Conservation (phyloP, 2,329 filamentous ascomycete genomes). For the Alternaria gaisen region DNA sequence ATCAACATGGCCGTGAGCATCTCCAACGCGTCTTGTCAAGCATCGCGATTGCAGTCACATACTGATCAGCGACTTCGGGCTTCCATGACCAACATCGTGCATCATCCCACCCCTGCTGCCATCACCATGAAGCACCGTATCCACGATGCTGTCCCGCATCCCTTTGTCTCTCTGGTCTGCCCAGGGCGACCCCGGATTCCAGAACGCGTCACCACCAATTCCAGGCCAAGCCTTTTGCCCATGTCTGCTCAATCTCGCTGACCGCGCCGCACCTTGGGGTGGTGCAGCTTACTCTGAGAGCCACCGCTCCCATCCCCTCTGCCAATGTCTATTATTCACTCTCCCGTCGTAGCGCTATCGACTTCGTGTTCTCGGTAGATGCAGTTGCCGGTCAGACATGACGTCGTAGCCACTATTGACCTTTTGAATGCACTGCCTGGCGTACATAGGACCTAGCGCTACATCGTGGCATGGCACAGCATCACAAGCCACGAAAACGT, state of each 20-base stretch:
- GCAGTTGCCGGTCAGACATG: constrained; percentile 12
- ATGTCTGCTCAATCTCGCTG: constrained; percentile 12
- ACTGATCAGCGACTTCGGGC: neutral
- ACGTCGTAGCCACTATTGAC: neutral
- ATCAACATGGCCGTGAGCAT: constrained; percentile 9
- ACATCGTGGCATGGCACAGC: constrained; percentile 14
- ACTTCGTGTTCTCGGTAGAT: neutral
- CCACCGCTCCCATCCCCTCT: constrained; percentile 19
- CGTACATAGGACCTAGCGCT: constrained; percentile 3
- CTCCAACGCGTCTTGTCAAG: neutral
- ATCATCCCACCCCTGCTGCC: neutral
- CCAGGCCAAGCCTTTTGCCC: constrained; percentile 16
- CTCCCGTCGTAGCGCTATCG: constrained; percentile 5
- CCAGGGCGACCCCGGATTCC: constrained; percentile 16
- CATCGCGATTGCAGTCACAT: neutral
- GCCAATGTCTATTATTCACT: constrained; percentile 1
- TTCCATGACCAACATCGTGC: neutral
- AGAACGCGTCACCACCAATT: constrained; percentile 11
- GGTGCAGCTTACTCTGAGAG: constrained; percentile 14
- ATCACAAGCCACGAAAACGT: neutral
- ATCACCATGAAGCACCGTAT: neutral
- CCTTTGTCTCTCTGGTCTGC: constrained; percentile 8
- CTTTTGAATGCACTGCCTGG: constrained; percentile 7
- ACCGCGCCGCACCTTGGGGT: constrained; percentile 19
- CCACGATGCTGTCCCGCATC: neutral